phyloP scores from a whole-genome alignment of 73 alveolate species.

The Halteria grandinella region DNA sequence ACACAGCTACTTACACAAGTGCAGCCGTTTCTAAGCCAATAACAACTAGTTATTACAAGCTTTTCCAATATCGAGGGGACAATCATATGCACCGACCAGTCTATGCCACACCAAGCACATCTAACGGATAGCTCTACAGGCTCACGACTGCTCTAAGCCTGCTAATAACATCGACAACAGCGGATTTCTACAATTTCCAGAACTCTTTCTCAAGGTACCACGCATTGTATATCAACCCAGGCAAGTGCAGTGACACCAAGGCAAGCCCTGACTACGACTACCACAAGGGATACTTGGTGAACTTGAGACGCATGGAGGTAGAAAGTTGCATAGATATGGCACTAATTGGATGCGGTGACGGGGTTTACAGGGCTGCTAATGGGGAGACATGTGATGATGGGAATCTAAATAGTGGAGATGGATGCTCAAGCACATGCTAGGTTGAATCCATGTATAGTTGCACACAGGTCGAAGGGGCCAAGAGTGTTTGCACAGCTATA shows the following conservation, averaged over 20 bases:
- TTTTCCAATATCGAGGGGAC: conserved; percentile 16
- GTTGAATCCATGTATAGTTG: conserved; percentile 1
- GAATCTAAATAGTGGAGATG: conserved; percentile 25
- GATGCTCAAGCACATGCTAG: conserved; percentile 28
- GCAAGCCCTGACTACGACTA: conserved; percentile 19
- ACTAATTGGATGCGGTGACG: conserved; percentile 34
- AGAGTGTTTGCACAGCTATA: conserved; percentile 14
- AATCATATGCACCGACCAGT: conserved; percentile 49
- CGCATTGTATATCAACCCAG: conserved; percentile 22
- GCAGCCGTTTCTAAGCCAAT: not conserved
- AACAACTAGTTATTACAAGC: conserved; percentile 3
- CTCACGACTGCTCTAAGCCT: too few species aligned
- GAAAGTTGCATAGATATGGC: conserved; percentile 8
- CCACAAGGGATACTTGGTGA: not conserved
- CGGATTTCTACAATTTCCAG: conserved; percentile 25
- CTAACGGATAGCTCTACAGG: not conserved
- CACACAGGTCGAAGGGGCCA: conserved; percentile 10
- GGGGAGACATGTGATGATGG: conserved; percentile 48
- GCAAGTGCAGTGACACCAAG: conserved; percentile 3
- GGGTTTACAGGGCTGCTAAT: not conserved
- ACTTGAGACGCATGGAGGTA: conserved; percentile 25
- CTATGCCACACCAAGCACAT: conserved; percentile 35
- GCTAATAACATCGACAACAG: conserved; percentile 16
- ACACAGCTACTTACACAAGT: conserved; percentile 2
- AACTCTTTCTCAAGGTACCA: conserved; percentile 16